These are phyloP conservation scores for Phytophthora multivora DNA, from an alignment of 352 stramenopile genomes.

Conservation along the genomic window DNA sequence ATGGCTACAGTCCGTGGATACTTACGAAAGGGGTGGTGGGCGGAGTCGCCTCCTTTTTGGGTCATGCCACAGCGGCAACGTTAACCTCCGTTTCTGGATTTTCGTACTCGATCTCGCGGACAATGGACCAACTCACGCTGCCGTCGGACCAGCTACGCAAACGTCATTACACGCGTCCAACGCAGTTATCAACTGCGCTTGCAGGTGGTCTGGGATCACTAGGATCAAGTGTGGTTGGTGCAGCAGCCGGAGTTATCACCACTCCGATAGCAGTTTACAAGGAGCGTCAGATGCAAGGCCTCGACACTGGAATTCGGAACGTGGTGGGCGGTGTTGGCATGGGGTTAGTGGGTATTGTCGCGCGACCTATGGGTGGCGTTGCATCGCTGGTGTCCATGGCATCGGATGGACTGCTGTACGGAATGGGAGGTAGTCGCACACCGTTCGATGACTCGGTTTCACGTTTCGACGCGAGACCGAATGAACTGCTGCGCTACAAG, in stretches of 20 bases:
- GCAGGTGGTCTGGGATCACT: slow-evolving; percentile 69
- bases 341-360: slow-evolving; percentile 79
- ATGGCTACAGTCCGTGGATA: slow-evolving; percentile 80
- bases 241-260: slow-evolving; percentile 74
- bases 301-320: slow-evolving; percentile 62
- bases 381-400: slow-evolving; percentile 79
- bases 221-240: slow-evolving; percentile 76
- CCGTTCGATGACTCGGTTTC: slow-evolving; percentile 38
- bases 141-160: slow-evolving; percentile 61
- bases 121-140: slow-evolving; percentile 81
- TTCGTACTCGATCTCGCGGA: slow-evolving; percentile 81
- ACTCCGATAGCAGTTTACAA: slow-evolving; percentile 80
- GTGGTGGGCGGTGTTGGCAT: slow-evolving; percentile 77
- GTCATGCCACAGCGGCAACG: slow-evolving; percentile 67
- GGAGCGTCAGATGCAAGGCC: slow-evolving; percentile 64
- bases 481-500: slow-evolving; percentile 80
- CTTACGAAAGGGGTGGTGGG: slow-evolving; percentile 74
- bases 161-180: slow-evolving; percentile 71
- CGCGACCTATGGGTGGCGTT: slow-evolving; percentile 76
- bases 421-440: slow-evolving; percentile 45
- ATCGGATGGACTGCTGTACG: slow-evolving; percentile 76
- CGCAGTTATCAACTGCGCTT: slow-evolving; percentile 64
- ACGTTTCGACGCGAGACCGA: slow-evolving; percentile 56
- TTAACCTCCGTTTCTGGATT: slow-evolving; percentile 81
- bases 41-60: slow-evolving; percentile 73